A percentile compares a stretch with the other conserved stretches of the same genome.
phyloP scores from a whole-genome alignment of 73 alveolate genomes.

The Urostyla sp. region DNA sequence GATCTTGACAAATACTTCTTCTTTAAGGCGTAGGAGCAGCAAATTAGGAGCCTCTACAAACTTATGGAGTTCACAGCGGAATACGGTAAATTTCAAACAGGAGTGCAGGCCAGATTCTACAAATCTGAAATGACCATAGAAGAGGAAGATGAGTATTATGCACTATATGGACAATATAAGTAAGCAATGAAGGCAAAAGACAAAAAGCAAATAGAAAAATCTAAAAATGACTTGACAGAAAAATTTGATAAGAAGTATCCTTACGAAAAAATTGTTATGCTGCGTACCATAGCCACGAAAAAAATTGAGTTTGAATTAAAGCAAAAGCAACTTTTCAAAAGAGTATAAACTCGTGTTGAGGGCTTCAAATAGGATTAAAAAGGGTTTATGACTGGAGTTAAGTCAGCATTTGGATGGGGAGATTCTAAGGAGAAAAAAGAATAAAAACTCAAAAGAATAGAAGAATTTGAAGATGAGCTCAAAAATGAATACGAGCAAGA shows the following conservation, averaged over 20 bases:
- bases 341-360: conserved; percentile 28
- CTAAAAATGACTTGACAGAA: neutral
- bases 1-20: neutral
- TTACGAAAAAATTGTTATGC: conserved; percentile 25
- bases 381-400: conserved; percentile 1
- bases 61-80: conserved; percentile 53
- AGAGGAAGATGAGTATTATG: conserved; percentile 54
- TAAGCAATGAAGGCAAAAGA: conserved; percentile 7
- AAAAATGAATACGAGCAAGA: conserved; percentile 12
- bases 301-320: conserved; percentile 26
- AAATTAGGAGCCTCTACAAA: conserved; percentile 46
- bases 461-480: conserved; percentile 25
- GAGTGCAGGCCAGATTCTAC: conserved; percentile 16
- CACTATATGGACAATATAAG: conserved; percentile 1
- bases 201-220: neutral
- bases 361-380: conserved; percentile 24
- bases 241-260: conserved; percentile 4
- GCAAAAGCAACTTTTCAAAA: conserved; percentile 22
- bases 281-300: conserved; percentile 31
- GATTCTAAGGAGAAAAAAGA: conserved; percentile 44
- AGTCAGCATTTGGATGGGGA: conserved; percentile 54
- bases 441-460: conserved; percentile 39
- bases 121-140: conserved; percentile 28
- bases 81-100: conserved; percentile 52
- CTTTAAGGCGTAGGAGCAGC: conserved; percentile 37